phyloP scores from a whole-genome alignment of 2,329 filamentous ascomycete genomes.

The Cladophialophora yegresii region DNA sequence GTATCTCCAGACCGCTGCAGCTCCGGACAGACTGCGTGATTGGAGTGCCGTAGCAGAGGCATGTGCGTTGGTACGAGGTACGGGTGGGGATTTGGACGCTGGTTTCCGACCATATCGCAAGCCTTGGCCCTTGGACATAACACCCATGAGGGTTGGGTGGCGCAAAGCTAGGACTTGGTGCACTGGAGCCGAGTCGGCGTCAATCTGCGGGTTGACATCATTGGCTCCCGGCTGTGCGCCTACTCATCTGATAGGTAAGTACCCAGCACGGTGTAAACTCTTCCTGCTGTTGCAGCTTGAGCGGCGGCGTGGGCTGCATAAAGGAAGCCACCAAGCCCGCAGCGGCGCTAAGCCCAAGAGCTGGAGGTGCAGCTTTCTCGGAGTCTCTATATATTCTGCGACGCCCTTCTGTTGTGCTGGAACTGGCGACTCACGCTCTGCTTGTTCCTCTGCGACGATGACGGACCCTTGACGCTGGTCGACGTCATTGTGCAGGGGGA shows the following conservation, averaged over 20 bases:
- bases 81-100: conserved; percentile 7
- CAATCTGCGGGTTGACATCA: conserved; percentile 30
- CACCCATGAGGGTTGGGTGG: conserved; percentile 2
- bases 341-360: conserved; percentile 7
- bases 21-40: conserved; percentile 16
- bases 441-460: neutral
- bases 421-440: neutral
- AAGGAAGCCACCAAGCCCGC: conserved; percentile 5
- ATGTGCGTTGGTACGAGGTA: neutral
- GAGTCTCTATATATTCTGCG: neutral
- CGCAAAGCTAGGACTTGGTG: conserved; percentile 6
- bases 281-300: conserved; percentile 15
- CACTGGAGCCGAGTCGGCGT: conserved; percentile 18
- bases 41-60: neutral
- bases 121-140: neutral
- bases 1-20: neutral
- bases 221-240: conserved; percentile 7
- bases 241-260: conserved; percentile 5
- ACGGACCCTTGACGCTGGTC: conserved; percentile 18
- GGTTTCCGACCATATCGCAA: neutral
- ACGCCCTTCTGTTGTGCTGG: neutral
- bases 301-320: conserved; percentile 11
- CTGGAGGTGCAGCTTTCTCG: neutral
- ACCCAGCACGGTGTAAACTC: neutral
- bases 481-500: conserved; percentile 30